Evolutionary conservation across 1,284 basidiomycete genomes (phyloP).

Genomic region (Cryptococcus jaspeensis): DNA sequence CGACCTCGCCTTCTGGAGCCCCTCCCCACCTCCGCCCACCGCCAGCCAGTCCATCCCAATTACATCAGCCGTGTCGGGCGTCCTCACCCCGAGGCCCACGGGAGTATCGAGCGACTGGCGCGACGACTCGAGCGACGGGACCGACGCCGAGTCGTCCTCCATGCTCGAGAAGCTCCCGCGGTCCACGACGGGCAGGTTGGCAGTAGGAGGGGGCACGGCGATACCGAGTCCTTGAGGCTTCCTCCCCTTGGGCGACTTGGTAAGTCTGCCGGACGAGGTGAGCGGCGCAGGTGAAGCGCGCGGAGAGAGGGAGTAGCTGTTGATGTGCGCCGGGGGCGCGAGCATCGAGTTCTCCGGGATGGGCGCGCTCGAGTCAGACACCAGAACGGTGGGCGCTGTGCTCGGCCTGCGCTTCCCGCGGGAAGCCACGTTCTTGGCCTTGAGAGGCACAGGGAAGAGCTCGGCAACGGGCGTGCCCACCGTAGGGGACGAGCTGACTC

Average conservation of each 20-base stretch:
- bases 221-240: slow-evolving; percentile 17
- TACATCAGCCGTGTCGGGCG: slow-evolving; percentile 1
- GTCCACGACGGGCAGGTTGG: background rate
- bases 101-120: slow-evolving; percentile 12
- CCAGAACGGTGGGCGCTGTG: slow-evolving; percentile 15
- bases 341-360: background rate
- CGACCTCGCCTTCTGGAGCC: too few species aligned
- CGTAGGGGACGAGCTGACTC: background rate
- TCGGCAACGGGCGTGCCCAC: background rate
- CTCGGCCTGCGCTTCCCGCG: slow-evolving; percentile 5
- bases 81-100: slow-evolving; percentile 3
- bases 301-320: background rate
- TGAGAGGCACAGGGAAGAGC: background rate
- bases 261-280: background rate
- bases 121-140: slow-evolving; percentile 18
- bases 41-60: background rate
- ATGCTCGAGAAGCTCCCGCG: slow-evolving; percentile 11
- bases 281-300: background rate
- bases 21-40: background rate
- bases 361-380: background rate
- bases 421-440: background rate
- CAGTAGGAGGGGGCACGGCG: slow-evolving; percentile 1
- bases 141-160: background rate
- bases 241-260: background rate
- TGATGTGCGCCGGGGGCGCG: background rate